Evolutionary conservation across 805 yeast genomes (phyloP), one percentile per base, ranked within the genome.

Genomic region (Metschnikowia reukaufii): DNA sequence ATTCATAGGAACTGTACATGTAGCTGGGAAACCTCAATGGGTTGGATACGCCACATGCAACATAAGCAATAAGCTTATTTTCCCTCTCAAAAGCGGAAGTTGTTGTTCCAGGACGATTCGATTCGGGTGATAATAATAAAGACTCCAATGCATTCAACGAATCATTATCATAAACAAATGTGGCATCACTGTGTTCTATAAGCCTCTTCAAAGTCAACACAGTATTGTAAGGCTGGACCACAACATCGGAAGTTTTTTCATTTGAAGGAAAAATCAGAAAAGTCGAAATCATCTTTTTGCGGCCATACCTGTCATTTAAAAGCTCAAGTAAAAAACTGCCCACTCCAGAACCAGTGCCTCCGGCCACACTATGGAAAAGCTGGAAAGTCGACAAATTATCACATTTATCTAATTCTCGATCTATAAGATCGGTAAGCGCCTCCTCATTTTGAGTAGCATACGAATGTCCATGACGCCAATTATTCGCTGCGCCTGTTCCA

Each of bases 341-440:
- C 31, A 90, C 80, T 3, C 99, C 99, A 0, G 97, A 87, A 0
- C 99, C 99, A 0, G 99, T 94, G 33, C 99, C 99, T 31, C 99
- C 99, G 0, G 97, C 98, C 4, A 94, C 96, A 4, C 97, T 86
- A 66, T 94, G 99, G 42, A 91, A 65, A 54, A 94, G 68, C 71
- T 90, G 96, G 64, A 94, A 94, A 4, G 95, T 96, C 54, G 91
- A 94, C 44, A 90, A 70, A 46, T 85, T 85, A 52, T 95, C 98
- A 55, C 96, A 84, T 27, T 86, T 83, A 60, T 94, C 99, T 34
- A 90, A 76, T 58, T 94, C 97, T 45, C 94, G 77, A 60, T 90
- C 97, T 20, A 94, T 76, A 77, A 90, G 81, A 57, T 89, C 92
- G 45, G 87, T 55, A 33, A 95, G 71, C n/a, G 81, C 82, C 42